Conservation (phyloP, 345 rosid species). For the Eucalyptus cloeziana region DNA sequence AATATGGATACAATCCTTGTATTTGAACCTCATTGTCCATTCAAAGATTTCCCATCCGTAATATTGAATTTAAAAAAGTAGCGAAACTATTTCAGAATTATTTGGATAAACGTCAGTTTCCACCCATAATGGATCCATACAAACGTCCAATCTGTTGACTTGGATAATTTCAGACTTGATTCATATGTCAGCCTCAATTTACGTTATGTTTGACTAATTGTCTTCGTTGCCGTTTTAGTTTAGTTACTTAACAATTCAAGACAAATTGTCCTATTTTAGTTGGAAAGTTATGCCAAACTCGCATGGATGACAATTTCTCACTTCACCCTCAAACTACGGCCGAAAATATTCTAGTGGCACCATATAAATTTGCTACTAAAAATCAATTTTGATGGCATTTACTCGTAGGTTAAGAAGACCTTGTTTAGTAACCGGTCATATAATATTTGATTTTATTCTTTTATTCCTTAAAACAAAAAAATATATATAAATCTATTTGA, state of each 20-base stretch:
- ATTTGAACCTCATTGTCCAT: neutral
- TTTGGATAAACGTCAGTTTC: neutral
- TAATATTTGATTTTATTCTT: too few relatives aligned
- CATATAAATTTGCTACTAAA: neutral
- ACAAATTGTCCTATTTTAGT: neutral
- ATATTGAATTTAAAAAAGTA: neutral
- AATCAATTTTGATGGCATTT: neutral
- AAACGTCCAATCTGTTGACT: neutral
- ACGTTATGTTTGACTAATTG: neutral
- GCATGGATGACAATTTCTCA: neutral
- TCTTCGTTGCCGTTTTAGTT: neutral
- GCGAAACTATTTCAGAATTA: neutral
- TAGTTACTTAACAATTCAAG: neutral
- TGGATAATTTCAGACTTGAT: neutral
- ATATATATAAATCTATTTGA: too few relatives aligned
- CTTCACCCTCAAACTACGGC: neutral
- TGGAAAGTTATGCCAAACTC: neutral
- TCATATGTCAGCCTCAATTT: neutral
- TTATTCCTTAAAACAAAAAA: too few relatives aligned
- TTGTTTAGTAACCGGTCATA: accelerated
- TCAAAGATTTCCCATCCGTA: neutral
- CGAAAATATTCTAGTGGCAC: neutral
- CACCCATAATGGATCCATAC: neutral
- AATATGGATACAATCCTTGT: neutral
- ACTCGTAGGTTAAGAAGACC: neutral